A percentile compares a stretch with the other conserved stretches of the same genome.
Evolutionary conservation across 805 yeast species (phyloP).

Genomic region (Myxozyma udenii): DNA sequence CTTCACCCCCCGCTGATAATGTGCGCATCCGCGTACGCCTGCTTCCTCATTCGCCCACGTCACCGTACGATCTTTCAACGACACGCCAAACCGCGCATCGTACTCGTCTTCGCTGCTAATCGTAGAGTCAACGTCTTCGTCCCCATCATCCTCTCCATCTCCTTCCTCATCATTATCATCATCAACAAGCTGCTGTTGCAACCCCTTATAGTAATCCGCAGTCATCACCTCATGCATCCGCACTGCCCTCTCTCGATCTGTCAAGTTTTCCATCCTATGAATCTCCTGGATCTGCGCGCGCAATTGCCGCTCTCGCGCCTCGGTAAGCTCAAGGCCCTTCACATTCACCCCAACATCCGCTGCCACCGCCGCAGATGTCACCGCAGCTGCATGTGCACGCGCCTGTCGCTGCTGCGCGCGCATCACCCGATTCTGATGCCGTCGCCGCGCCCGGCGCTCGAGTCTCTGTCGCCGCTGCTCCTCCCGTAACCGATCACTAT

Average conservation of each 20-base stretch:
- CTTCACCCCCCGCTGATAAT: conserved; percentile 80
- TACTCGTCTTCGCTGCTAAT: conserved; percentile 31
- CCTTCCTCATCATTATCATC: conserved; percentile 34
- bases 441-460: neutral
- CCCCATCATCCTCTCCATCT: neutral
- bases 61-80: conserved; percentile 10
- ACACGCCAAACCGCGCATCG: conserved; percentile 9
- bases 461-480: neutral
- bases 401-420: conserved; percentile 5
- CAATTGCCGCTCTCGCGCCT: conserved; percentile 27
- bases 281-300: conserved; percentile 37
- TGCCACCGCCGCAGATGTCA: conserved; percentile 13
- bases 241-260: conserved; percentile 39
- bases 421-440: neutral
- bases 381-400: conserved; percentile 1
- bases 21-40: conserved; percentile 64
- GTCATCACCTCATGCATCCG: conserved; percentile 41
- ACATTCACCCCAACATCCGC: conserved; percentile 10
- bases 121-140: conserved; percentile 27
- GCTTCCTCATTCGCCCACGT: conserved; percentile 41
- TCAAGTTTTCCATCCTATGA: conserved; percentile 31
- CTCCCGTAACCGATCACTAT: neutral
- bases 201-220: conserved; percentile 36
- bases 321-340: conserved; percentile 4
- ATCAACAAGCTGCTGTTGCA: conserved; percentile 23